These are phyloP conservation scores for Pythium coloratum DNA, from an alignment of 352 stramenopile species.

Conservation along the genomic window DNA sequence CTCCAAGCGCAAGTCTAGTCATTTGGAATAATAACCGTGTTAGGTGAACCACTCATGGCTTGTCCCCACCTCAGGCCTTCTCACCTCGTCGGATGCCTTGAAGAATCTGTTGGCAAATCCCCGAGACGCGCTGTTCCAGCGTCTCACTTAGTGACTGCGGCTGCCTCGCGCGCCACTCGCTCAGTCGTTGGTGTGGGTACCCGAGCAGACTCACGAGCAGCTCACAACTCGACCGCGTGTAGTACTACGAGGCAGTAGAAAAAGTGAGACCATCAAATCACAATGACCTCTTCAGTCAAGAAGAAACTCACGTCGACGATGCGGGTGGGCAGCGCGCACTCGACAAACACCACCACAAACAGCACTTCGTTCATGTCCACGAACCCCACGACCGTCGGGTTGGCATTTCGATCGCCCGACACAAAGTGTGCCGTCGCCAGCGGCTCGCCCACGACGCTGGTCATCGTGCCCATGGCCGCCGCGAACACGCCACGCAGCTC, in stretches of 20 bases:
- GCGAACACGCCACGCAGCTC: constrained; percentile 59
- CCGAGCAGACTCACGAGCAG: constrained; percentile 55
- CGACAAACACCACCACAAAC: constrained; percentile 48
- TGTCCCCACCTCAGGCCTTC: background rate
- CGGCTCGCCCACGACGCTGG: constrained; percentile 47
- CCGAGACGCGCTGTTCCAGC: background rate
- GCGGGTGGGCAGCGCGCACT: constrained; percentile 11
- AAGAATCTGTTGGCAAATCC: constrained; percentile 4
- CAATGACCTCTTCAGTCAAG: too few species aligned
- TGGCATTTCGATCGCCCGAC: background rate
- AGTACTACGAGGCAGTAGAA: constrained; percentile 38
- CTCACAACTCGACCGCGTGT: constrained; percentile 50
- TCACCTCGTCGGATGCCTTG: constrained; percentile 28
- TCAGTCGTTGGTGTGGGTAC: constrained; percentile 44
- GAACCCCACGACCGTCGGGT: constrained; percentile 34
- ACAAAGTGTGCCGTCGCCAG: constrained; percentile 41
- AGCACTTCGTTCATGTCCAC: constrained; percentile 56
- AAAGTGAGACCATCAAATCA: background rate
- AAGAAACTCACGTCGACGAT: constrained; percentile 29
- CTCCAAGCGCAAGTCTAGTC: constrained; percentile 39
- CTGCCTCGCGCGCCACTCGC: constrained; percentile 17
- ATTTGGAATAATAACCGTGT: background rate
- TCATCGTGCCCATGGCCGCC: constrained; percentile 50
- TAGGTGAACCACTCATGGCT: background rate
- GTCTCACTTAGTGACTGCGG: background rate